These are phyloP conservation scores for Pseudoneurospora amorphoporcata DNA, from an alignment of 495 filamentous ascomycete genomes.

Conservation along the genomic window DNA sequence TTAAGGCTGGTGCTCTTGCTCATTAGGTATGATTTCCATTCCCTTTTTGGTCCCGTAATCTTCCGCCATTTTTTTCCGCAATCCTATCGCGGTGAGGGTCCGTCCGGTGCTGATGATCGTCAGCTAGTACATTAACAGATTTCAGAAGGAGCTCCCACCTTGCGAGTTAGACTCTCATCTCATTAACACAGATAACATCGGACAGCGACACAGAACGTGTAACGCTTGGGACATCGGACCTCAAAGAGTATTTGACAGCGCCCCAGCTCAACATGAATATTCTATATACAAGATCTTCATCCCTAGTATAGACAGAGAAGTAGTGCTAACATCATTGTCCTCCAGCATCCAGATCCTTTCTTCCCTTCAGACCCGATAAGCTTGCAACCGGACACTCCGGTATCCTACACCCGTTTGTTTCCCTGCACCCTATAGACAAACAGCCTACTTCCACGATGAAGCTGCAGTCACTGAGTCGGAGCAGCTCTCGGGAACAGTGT, in stretches of 20 bases:
- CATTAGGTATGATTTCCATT: neutral
- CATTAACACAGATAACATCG: neutral
- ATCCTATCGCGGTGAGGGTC: neutral
- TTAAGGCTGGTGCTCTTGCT: too few relatives aligned
- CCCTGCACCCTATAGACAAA: neutral
- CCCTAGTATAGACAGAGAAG: neutral
- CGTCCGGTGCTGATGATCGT: neutral
- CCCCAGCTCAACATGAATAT: neutral
- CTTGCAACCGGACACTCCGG: neutral
- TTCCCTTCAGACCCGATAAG: neutral
- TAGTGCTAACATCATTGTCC: neutral
- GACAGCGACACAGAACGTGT: neutral
- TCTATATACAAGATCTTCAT: neutral
- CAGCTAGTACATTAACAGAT: neutral
- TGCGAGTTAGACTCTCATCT: neutral
- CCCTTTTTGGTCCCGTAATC: neutral
- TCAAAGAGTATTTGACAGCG: neutral
- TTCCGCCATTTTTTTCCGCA: neutral
- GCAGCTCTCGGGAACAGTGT: slow-evolving; percentile 45
- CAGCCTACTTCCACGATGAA: slow-evolving; percentile 4
- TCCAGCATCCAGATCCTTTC: neutral
- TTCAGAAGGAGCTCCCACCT: accelerated
- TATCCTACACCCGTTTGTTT: neutral
- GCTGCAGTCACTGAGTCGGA: slow-evolving; percentile 25
- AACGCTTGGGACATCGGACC: neutral